Conservation (phyloP, 2,329 filamentous ascomycete genomes). For the Elsinoe australis region DNA sequence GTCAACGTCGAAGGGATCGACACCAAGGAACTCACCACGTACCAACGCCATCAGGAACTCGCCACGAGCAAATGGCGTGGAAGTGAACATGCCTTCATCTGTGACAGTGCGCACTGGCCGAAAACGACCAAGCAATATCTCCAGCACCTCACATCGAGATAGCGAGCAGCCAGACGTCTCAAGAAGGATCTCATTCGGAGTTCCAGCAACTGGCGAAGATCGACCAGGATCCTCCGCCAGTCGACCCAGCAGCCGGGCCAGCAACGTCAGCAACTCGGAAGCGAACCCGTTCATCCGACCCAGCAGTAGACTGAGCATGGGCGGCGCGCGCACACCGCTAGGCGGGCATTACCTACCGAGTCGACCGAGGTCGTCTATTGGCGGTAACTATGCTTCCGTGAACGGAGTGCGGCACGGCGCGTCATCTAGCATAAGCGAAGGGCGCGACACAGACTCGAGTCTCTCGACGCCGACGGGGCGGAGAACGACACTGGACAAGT, state of each 20-base stretch:
- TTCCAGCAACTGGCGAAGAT: constrained; percentile 26
- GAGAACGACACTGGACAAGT: constrained; percentile 39
- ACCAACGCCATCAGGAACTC: constrained; percentile 23
- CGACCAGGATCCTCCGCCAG: constrained; percentile 33
- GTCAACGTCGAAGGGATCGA: constrained; percentile 49
- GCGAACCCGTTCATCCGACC: constrained; percentile 47
- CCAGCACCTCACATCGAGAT: constrained; percentile 34
- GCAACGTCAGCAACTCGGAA: constrained; percentile 46
- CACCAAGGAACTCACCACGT: constrained; percentile 73
- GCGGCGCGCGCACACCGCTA: constrained; percentile 57
- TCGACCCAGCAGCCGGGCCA: constrained; percentile 67
- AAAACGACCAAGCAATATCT: constrained; percentile 54
- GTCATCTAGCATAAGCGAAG: constrained; percentile 25
- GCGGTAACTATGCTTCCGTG: constrained; percentile 44
- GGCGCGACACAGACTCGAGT: constrained; percentile 21
- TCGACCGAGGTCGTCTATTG: constrained; percentile 64
- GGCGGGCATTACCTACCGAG: constrained; percentile 42
- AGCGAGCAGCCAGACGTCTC: constrained; percentile 20
- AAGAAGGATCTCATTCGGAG: constrained; percentile 46
- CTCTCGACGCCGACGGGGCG: constrained; percentile 35
- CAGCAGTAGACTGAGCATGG: constrained; percentile 56
- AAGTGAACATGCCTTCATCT: constrained; percentile 45
- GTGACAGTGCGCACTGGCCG: constrained; percentile 59
- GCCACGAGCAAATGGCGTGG: constrained; percentile 37
- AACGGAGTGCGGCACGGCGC: constrained; percentile 26